Percentiles rank a stretch among this genome's conserved stretches.
These are phyloP conservation scores for Acanthamoeba triangularis DNA, from an alignment of 208 protist genomes.

Conservation along the genomic window DNA sequence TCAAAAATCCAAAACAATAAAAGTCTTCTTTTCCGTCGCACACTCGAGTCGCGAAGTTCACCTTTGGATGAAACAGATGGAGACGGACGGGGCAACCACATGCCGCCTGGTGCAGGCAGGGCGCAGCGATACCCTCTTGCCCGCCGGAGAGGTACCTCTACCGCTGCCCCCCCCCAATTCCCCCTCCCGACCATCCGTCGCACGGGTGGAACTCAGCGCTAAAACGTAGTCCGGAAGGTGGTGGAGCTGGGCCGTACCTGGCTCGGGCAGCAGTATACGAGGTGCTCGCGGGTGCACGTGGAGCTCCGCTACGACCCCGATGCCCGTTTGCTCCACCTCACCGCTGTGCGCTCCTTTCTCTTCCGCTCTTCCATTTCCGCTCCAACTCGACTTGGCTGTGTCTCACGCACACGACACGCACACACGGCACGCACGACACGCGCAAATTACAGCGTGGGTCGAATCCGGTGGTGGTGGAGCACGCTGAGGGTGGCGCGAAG, in stretches of 20 bases:
- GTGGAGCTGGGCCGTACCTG: conserved; percentile 5
- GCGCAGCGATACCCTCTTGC: neutral
- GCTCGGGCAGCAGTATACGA: conserved; percentile 17
- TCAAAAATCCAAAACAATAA: no score
- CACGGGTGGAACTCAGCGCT: no score
- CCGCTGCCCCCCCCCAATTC: no score
- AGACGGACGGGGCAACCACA: neutral
- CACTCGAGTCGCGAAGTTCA: no score
- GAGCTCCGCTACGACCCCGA: conserved; percentile 9
- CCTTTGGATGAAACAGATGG: neutral
- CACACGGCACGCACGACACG: neutral
- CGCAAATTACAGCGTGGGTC: neutral
- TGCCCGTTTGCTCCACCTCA: neutral
- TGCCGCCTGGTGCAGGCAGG: neutral
- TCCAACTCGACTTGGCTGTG: neutral
- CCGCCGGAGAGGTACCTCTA: neutral
- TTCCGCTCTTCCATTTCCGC: neutral
- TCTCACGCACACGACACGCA: no score
- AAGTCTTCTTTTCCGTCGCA: no score
- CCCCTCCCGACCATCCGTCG: no score
- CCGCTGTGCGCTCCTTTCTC: neutral
- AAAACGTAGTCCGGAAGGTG: neutral
- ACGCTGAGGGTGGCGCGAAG: neutral
- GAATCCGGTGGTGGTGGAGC: conserved; percentile 28
- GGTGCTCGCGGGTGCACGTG: conserved; percentile 22